Conservation (phyloP, 257 asterid species). For the Solanum habrochaites region DNA sequence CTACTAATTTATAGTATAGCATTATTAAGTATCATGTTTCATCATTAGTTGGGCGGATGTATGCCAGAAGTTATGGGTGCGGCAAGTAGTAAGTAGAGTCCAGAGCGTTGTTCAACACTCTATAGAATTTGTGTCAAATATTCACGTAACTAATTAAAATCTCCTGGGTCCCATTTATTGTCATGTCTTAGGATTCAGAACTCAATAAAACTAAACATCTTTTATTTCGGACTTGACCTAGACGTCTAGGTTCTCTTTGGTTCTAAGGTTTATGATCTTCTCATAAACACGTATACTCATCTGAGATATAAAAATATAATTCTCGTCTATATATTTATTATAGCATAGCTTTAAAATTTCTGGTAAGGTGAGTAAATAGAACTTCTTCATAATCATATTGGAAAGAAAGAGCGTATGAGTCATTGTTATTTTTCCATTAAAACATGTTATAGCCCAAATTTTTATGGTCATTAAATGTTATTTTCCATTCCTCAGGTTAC, state of each 20-base stretch:
- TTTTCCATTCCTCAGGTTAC: no score
- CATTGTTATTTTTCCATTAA: not conserved
- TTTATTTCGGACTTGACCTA: not conserved
- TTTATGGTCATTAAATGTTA: not conserved
- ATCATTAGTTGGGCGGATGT: not conserved
- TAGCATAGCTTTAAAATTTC: not conserved
- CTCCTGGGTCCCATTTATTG: not conserved
- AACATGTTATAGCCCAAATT: not conserved
- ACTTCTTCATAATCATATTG: not conserved
- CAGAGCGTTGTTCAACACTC: not conserved
- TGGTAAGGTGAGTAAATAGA: not conserved
- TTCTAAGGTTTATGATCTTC: not conserved
- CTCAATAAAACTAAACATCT: not conserved
- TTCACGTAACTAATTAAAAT: not conserved
- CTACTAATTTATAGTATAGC: not conserved
- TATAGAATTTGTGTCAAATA: not conserved
- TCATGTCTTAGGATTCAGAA: not conserved
- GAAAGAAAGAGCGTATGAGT: not conserved
- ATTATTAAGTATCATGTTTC: not conserved
- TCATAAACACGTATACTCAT: not conserved
- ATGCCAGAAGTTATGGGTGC: not conserved
- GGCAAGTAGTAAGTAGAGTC: no score
- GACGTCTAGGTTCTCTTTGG: not conserved
- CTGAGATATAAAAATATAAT: not conserved
- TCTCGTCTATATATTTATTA: not conserved